These are phyloP conservation scores for Fraxinus xanthoxyloides DNA, from an alignment of 305 asterid genomes.

Conservation along the genomic window DNA sequence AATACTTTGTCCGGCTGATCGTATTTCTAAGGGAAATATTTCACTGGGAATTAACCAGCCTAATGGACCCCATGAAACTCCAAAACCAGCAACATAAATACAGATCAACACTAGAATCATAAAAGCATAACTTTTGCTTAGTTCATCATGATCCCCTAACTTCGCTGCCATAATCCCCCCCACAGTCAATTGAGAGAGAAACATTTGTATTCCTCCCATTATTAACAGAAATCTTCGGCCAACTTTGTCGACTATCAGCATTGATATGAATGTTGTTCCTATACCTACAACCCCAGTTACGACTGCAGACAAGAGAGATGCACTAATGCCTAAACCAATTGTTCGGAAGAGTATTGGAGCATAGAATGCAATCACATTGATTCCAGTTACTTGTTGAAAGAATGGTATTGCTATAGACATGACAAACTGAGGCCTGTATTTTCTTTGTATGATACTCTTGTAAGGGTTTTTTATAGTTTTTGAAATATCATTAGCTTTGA, in stretches of 20 bases:
- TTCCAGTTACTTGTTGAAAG: conserved; percentile 79
- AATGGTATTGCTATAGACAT: conserved; percentile 73
- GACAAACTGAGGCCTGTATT: conserved; percentile 65
- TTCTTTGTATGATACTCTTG: conserved; percentile 31
- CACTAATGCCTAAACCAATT: conserved; percentile 66
- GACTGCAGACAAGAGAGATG: conserved; percentile 57
- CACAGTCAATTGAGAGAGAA: conserved; percentile 36
- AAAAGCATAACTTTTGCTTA: conserved; percentile 37
- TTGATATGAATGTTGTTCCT: conserved; percentile 32
- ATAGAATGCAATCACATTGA: conserved; percentile 66
- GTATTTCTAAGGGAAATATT: conserved; percentile 58
- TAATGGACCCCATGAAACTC: conserved; percentile 75
- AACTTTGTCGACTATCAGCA: conserved; percentile 50
- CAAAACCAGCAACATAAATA: conserved; percentile 62
- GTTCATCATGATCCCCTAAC: conserved; percentile 48
- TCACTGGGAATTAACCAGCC: conserved; percentile 81
- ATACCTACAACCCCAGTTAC: conserved; percentile 54
- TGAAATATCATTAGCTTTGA: conserved; percentile 41
- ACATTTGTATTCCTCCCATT: conserved; percentile 51
- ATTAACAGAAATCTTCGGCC: conserved; percentile 46
- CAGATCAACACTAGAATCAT: conserved; percentile 44
- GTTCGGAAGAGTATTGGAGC: conserved; percentile 64
- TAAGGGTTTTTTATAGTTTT: conserved; percentile 36
- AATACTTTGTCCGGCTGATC: conserved; percentile 65
- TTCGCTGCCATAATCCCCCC: conserved; percentile 52